A percentile compares a stretch with the other conserved stretches of the same genome.
Evolutionary conservation across 192 early-diverging fungal species (phyloP).

Genomic region (Chytriomyces sp.): DNA sequence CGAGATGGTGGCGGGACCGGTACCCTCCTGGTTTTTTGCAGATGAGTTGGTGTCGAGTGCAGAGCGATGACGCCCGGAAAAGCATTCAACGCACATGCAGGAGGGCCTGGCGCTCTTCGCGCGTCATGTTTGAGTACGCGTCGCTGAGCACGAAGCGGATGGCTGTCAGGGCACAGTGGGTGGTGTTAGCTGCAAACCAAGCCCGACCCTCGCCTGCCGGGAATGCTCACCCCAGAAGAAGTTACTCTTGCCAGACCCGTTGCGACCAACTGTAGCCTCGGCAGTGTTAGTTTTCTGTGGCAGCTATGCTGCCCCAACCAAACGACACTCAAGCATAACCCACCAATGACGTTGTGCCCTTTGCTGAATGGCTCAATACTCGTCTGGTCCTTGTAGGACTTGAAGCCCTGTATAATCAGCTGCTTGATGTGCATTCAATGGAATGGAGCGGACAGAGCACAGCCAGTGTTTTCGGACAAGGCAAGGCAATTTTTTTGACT

Average conservation of each 20-base stretch:
- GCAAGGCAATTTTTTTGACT: too few relatives aligned
- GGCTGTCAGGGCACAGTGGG: conserved; percentile 50
- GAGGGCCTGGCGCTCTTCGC: conserved; percentile 91
- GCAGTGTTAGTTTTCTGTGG: background rate
- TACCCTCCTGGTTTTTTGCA: conserved; percentile 70
- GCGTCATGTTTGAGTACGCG: conserved; percentile 88
- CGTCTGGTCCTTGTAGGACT: conserved; percentile 98
- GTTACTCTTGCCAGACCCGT: conserved; percentile 97
- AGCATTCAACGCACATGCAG: conserved; percentile 67
- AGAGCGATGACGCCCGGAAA: background rate
- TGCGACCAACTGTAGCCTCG: conserved; percentile 75
- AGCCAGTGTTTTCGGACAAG: too few relatives aligned
- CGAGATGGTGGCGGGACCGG: conserved; percentile 88
- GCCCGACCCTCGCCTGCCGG: background rate
- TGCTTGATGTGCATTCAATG: conserved; percentile 35
- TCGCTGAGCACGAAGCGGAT: conserved; percentile 95
- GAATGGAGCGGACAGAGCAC: background rate
- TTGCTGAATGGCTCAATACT: conserved; percentile 89
- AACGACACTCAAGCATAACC: conserved; percentile 2
- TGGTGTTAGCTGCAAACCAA: background rate
- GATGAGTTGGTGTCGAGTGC: background rate
- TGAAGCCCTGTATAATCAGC: conserved; percentile 98
- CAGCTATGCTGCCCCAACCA: too few relatives aligned
- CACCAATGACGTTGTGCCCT: conserved; percentile 94
- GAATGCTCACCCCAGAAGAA: conserved; percentile 83